These are phyloP conservation scores for Thelonectria blattea DNA, from an alignment of 2,329 filamentous ascomycete species.

Conservation along the genomic window DNA sequence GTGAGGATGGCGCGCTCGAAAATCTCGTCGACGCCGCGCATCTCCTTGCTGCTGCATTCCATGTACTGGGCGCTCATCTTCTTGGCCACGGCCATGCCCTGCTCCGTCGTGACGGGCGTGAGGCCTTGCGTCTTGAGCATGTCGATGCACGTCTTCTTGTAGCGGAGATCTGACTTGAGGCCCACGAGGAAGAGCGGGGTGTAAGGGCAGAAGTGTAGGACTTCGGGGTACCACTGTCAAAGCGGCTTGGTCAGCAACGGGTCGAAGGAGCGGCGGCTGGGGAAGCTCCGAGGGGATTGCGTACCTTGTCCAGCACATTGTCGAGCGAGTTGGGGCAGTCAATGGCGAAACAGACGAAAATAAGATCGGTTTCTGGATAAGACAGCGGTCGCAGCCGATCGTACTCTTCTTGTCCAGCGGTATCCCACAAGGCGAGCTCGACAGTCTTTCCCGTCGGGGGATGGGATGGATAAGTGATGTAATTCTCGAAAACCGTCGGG, in stretches of 20 bases:
- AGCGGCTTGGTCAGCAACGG: slow-evolving; percentile 11
- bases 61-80: slow-evolving; percentile 97
- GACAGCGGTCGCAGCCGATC: slow-evolving; percentile 94
- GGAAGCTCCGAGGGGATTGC: slow-evolving; percentile 9
- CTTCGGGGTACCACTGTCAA: slow-evolving; percentile 94
- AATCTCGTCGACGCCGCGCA: slow-evolving; percentile 94
- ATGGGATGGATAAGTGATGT: slow-evolving; percentile 96
- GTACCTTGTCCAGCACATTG: slow-evolving; percentile 98
- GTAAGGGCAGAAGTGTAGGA: slow-evolving; percentile 97
- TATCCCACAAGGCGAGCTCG: slow-evolving; percentile 97
- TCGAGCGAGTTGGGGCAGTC: slow-evolving; percentile 98
- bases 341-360: slow-evolving; percentile 99
- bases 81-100: slow-evolving; percentile 84
- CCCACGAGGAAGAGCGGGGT: slow-evolving; percentile 95
- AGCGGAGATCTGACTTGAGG: slow-evolving; percentile 94
- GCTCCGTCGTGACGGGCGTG: slow-evolving; percentile 90
- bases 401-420: slow-evolving; percentile 97
- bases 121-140: slow-evolving; percentile 98
- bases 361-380: slow-evolving; percentile 95
- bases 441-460: slow-evolving; percentile 88
- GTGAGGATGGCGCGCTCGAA: slow-evolving; percentile 92
- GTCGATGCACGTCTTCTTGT: slow-evolving; percentile 96
- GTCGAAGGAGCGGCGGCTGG: slow-evolving; percentile 23
- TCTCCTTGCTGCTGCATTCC: slow-evolving; percentile 98
- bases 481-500: slow-evolving; percentile 98